Evolutionary conservation across 2,329 filamentous ascomycete species (phyloP), one percentile per base, ranked within the genome.

Genomic region (Diaporthe sp.): DNA sequence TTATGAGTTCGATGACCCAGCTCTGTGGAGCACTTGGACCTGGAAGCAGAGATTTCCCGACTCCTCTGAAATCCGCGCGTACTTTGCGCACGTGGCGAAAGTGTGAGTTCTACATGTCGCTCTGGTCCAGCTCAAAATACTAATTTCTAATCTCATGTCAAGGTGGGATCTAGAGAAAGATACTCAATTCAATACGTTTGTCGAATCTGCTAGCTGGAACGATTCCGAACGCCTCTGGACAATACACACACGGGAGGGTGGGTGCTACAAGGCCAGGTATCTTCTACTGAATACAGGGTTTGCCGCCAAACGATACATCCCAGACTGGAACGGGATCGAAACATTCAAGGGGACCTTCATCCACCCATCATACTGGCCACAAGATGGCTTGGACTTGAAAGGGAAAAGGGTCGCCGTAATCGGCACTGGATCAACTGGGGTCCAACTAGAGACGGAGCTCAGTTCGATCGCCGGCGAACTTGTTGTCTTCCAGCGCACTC

Each of bases 401-500:
- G 58, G 73, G 10, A 74, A 74, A 52, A 30, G 57, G 15, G 68
- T 74, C 19, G 73, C 67, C 22, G 22, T 74, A 19, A 72, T 74
- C 17, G 73, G 73, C 28, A 74, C 73, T 9, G 73, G 73, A 12
- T 52, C 73, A 30, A 74, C 73, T 6, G 73, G 67, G 15, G 50
- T 74, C 17, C 73, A 74, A 42, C 17, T 72, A n/a, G 69, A 60
- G 4, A 70, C 68, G 2, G 60, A 64, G 38, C 57, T 74, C 38
- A 61, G 57, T 22, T 30, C 73, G 5, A 25, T 54, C 77, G 77
- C 82, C 1, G 83, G 80, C 35, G 79, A 83, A 2, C 75, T 90
- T 55, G 81, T 77, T 1, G 85, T 90, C 22, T 90, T 89, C 77
- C 87, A 90, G 74, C 83, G 89, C 13, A 90, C 88, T 4, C 88